Conservation (phyloP, 805 yeast species). For the Starmerella geochares region DNA sequence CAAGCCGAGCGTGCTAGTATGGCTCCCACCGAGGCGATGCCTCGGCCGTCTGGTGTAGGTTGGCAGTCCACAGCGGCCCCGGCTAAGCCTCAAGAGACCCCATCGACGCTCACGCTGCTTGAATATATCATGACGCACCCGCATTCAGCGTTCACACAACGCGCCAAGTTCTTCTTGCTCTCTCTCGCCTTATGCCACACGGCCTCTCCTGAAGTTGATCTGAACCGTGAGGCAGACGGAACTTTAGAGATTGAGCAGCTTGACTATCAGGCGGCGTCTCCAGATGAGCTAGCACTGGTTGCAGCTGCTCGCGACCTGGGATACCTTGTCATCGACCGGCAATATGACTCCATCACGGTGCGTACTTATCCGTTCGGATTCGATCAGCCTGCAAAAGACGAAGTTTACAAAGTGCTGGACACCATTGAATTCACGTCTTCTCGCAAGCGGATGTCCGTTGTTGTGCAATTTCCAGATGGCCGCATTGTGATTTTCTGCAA, state of each 20-base stretch:
- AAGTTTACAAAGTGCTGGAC: slow-evolving; percentile 65
- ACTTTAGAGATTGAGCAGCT: slow-evolving; percentile 46
- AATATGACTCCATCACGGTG: slow-evolving; percentile 48
- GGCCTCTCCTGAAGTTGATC: slow-evolving; percentile 61
- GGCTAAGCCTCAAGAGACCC: slow-evolving; percentile 34
- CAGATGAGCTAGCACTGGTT: slow-evolving; percentile 89
- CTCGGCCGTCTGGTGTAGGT: slow-evolving; percentile 12
- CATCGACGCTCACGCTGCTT: slow-evolving; percentile 57
- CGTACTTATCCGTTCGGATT: slow-evolving; percentile 80
- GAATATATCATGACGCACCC: slow-evolving; percentile 65
- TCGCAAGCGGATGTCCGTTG: slow-evolving; percentile 90
- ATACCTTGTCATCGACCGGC: slow-evolving; percentile 64
- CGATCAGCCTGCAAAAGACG: slow-evolving; percentile 50
- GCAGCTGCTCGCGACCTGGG: slow-evolving; percentile 95
- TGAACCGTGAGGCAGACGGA: slow-evolving; percentile 23
- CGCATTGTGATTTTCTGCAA: slow-evolving; percentile 72
- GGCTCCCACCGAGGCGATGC: background rate
- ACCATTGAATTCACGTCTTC: slow-evolving; percentile 75
- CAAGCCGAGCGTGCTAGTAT: background rate
- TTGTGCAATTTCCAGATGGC: slow-evolving; percentile 66
- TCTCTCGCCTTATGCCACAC: slow-evolving; percentile 82
- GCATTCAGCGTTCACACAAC: slow-evolving; percentile 52
- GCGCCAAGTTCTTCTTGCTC: slow-evolving; percentile 68
- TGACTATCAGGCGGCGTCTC: slow-evolving; percentile 87
- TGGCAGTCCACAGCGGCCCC: slow-evolving; percentile 48